phyloP scores from a whole-genome alignment of 2,329 filamentous ascomycete genomes.

The Sclerotiophoma versabilis region DNA sequence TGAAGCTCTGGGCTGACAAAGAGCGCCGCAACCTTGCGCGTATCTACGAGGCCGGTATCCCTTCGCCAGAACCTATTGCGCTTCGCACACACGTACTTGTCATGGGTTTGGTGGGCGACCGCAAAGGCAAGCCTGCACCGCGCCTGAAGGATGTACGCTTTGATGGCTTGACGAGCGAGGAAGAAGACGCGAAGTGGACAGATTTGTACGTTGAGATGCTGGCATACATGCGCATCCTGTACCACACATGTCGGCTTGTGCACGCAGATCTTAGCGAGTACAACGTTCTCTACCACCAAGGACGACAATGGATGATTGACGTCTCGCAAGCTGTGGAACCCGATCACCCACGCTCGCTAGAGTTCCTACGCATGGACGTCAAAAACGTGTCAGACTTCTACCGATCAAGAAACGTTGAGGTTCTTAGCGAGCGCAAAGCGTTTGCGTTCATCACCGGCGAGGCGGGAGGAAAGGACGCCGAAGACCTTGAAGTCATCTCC shows the following conservation, averaged over 20 bases:
- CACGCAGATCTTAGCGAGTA: constrained; percentile 98
- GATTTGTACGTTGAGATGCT: constrained; percentile 82
- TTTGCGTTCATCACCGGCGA: constrained; percentile 81
- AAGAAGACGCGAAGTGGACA: constrained; percentile 73
- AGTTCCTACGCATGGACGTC: constrained; percentile 97
- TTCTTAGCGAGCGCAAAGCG: constrained; percentile 76
- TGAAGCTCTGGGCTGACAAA: constrained; percentile 98
- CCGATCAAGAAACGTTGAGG: constrained; percentile 81
- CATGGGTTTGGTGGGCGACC: constrained; percentile 91
- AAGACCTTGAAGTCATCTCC: constrained; percentile 67
- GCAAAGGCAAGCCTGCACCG: constrained; percentile 85
- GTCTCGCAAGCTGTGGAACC: constrained; percentile 98
- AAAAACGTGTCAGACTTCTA: constrained; percentile 98
- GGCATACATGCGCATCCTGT: constrained; percentile 89
- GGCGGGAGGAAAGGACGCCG: constrained; percentile 59
- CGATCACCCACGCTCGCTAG: constrained; percentile 88
- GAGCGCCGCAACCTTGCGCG: constrained; percentile 93
- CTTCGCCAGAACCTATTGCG: constrained; percentile 86
- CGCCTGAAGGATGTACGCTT: constrained; percentile 87
- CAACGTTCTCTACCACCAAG: constrained; percentile 89
- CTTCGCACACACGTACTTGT: constrained; percentile 94
- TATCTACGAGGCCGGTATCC: constrained; percentile 82
- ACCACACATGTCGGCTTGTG: constrained; percentile 88
- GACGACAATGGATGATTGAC: constrained; percentile 90
- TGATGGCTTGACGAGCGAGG: constrained; percentile 63